Evolutionary conservation across 106 monocot species (phyloP), one percentile per base, ranked within the genome.

Genomic region (Dioscorea alata): DNA sequence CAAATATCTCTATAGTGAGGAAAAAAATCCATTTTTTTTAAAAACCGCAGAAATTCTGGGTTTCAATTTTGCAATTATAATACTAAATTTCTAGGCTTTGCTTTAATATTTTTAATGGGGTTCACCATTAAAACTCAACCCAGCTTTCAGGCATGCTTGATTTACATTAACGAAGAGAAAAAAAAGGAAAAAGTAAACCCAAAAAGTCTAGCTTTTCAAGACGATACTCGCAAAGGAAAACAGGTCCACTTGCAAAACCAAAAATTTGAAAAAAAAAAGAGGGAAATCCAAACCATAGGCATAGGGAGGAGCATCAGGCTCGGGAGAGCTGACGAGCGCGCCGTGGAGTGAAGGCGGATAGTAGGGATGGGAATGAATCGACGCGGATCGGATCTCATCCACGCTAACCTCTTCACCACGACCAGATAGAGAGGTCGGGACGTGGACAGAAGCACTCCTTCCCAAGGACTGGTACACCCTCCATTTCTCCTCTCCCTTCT

Each of bases 361-460:
- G 60, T 64, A 33, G 50, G 35, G 73, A 31, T 73, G 76, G 18
- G 84, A 79, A 51, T 82, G 69, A 65, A 70, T 49, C 56, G 85
- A 70, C 17, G 89, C 85, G 22, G 83, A 74, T 72, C 83, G 63
- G 69, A 89, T 68, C 69, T 89, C 89, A 16, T 82, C 80, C 17
- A 73, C 79, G 83, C 82, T 85, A 9, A 89, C 63, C 54, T 62
- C 71, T 33, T 76, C 71, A 15, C 75, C 79, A 0, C 10, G 42
- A 42, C 19, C 65, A 21, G 28, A 32, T 16, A 58, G 17, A 25
- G 57, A 22, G 20, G 72, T 19, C 16, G 76, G 70, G 31, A 72
- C 57, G 69, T 68, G 69, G 51, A 64, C 65, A 28, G 89, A 79
- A 10, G 73, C 69, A 69, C 66, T 85, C 65, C 83, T 74, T 15